These are phyloP conservation scores for Pythium aphanidermatum DNA, from an alignment of 352 stramenopile species.

Conservation along the genomic window DNA sequence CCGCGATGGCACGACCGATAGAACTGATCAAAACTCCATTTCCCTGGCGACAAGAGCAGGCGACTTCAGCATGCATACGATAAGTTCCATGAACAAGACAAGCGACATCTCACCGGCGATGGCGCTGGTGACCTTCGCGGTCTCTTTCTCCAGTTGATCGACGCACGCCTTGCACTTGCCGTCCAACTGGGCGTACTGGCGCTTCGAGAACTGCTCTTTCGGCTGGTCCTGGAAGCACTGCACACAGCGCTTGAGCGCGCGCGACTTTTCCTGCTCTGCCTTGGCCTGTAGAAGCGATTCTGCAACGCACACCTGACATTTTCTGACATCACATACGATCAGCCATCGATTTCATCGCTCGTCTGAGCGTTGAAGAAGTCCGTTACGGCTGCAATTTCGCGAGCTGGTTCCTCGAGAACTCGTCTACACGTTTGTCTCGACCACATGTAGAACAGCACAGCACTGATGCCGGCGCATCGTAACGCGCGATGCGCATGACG, in stretches of 20 bases:
- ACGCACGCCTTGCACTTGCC: slow-evolving; percentile 62
- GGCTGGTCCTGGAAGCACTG: slow-evolving; percentile 71
- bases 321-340: slow-evolving; percentile 23
- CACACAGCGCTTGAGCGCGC: slow-evolving; percentile 53
- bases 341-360: background rate
- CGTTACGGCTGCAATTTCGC: slow-evolving; percentile 39
- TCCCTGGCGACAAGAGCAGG: slow-evolving; percentile 21
- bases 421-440: slow-evolving; percentile 3
- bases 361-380: too few relatives aligned
- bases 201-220: slow-evolving; percentile 63
- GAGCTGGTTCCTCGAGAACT: slow-evolving; percentile 51
- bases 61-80: too few relatives aligned
- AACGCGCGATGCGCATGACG: background rate
- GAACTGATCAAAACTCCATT: slow-evolving; percentile 56
- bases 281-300: slow-evolving; percentile 17
- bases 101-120: too few relatives aligned
- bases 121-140: slow-evolving; percentile 18
- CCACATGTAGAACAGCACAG: slow-evolving; percentile 25
- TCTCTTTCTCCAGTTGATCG: slow-evolving; percentile 33
- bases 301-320: slow-evolving; percentile 52
- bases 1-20: slow-evolving; percentile 68
- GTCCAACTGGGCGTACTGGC: slow-evolving; percentile 51
- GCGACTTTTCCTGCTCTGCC: slow-evolving; percentile 14
- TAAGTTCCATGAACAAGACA: too few relatives aligned
- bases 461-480: background rate